phyloP scores from a whole-genome alignment of 306 rosid species.

The Begonia fuchsioides region DNA sequence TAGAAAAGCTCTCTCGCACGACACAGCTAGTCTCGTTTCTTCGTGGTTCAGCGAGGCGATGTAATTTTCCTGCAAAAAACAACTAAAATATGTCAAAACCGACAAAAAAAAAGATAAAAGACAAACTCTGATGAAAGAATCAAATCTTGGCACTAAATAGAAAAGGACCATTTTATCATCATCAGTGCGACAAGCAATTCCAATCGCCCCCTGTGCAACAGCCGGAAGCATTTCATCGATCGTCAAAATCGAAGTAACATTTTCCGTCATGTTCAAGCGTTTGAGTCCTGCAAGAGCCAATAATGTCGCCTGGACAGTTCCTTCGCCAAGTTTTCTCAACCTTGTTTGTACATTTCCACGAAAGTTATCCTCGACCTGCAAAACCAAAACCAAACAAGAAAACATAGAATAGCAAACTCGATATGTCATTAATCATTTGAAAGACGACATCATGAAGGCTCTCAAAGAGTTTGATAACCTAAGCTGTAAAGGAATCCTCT shows the following conservation, averaged over 20 bases:
- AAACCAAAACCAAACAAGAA: conserved; percentile 11
- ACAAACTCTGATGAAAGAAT: neutral
- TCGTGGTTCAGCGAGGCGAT: too few species aligned
- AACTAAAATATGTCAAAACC: neutral
- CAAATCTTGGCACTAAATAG: neutral
- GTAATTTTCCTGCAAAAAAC: too few species aligned
- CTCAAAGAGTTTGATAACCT: too few species aligned
- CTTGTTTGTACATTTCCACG: conserved; percentile 98
- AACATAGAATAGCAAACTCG: neutral
- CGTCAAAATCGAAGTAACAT: conserved; percentile 34
- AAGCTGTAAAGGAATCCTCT: too few species aligned
- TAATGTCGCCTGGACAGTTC: too few species aligned
- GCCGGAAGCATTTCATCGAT: conserved; percentile 57
- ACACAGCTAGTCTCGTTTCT: too few species aligned
- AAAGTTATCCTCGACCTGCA: conserved; percentile 80
- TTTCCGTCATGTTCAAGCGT: conserved; percentile 58
- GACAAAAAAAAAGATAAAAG: conserved; percentile 4
- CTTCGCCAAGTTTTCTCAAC: conserved; percentile 64
- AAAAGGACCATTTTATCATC: conserved; percentile 62
- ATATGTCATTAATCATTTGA: too few species aligned
- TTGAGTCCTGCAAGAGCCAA: too few species aligned
- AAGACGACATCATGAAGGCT: too few species aligned
- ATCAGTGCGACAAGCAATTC: conserved; percentile 44
- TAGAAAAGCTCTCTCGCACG: conserved; percentile 77
- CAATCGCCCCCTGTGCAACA: conserved; percentile 59